phyloP scores from a whole-genome alignment of 495 filamentous ascomycete species.

The Podospora comata region DNA sequence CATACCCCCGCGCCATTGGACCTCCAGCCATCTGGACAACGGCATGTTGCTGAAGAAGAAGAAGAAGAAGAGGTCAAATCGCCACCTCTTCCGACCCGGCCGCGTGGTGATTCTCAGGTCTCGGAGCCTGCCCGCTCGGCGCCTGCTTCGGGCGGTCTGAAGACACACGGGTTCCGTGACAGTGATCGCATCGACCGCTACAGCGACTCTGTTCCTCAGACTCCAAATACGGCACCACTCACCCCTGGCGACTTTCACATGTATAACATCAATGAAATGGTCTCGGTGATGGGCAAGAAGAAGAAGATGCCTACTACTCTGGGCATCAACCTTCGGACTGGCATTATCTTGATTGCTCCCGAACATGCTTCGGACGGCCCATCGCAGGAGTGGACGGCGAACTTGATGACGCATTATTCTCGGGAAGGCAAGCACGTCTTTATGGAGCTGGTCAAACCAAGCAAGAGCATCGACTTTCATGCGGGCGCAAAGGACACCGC shows the following conservation, averaged over 20 bases:
- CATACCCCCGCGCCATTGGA: conserved; percentile 26
- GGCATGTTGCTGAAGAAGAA: conserved; percentile 32
- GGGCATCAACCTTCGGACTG: conserved; percentile 82
- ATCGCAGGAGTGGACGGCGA: conserved; percentile 87
- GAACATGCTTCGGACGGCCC: conserved; percentile 75
- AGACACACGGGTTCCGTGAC: background rate
- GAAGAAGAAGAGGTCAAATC: conserved; percentile 35
- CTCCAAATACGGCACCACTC: conserved; percentile 35
- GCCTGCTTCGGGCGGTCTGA: conserved; percentile 23
- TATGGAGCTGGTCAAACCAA: conserved; percentile 83
- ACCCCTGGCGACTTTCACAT: conserved; percentile 81
- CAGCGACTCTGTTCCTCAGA: conserved; percentile 25
- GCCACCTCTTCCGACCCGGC: conserved; percentile 62
- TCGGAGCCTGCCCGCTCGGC: conserved; percentile 50
- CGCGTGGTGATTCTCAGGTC: conserved; percentile 57
- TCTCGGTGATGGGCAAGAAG: conserved; percentile 87
- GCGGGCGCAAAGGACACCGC: conserved; percentile 96
- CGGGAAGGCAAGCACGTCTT: conserved; percentile 99
- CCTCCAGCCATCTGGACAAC: conserved; percentile 21
- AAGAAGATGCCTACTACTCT: conserved; percentile 97
- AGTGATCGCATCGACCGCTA: conserved; percentile 25
- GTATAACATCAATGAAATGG: conserved; percentile 96
- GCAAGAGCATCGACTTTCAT: conserved; percentile 93
- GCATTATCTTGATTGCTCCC: conserved; percentile 85
- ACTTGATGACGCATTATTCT: conserved; percentile 90